Conservation (phyloP, 2,329 filamentous ascomycete species). For the Colletotrichum lindemuthianum region DNA sequence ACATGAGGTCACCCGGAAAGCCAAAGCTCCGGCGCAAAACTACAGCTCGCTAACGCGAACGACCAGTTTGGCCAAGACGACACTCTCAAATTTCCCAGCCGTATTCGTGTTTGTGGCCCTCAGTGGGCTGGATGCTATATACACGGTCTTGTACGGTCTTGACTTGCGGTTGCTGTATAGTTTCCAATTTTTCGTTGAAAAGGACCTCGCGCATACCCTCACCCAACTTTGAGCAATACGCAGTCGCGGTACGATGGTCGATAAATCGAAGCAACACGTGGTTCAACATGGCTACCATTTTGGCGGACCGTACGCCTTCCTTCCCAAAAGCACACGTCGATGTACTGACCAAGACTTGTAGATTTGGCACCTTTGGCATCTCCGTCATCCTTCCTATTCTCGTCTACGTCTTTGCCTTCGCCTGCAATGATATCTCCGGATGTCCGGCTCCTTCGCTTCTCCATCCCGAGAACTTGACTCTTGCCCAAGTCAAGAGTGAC, state of each 20-base stretch:
- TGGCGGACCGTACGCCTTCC: constrained; percentile 57
- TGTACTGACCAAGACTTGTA: neutral
- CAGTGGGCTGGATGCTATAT: neutral
- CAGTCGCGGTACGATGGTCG: constrained; percentile 42
- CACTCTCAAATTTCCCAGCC: neutral
- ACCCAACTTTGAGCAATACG: too few relatives aligned
- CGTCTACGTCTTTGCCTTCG: constrained; percentile 82
- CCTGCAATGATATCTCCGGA: constrained; percentile 92
- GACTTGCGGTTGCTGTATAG: too few relatives aligned
- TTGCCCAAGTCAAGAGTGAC: constrained; percentile 80
- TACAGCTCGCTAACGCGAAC: neutral
- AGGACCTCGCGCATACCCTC: too few relatives aligned
- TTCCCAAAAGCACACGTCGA: neutral
- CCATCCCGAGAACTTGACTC: constrained; percentile 74
- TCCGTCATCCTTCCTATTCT: constrained; percentile 83
- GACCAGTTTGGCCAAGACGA: too few relatives aligned
- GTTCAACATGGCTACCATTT: constrained; percentile 60
- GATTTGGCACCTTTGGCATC: constrained; percentile 80
- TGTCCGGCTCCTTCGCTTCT: constrained; percentile 88
- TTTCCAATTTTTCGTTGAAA: too few relatives aligned
- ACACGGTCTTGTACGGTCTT: neutral
- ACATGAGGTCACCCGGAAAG: constrained; percentile 43
- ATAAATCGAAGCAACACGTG: constrained; percentile 42
- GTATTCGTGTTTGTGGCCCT: neutral
- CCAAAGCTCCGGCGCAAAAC: constrained; percentile 36